phyloP scores from a whole-genome alignment of 495 filamentous ascomycete genomes.

The Hyaloscypha variabilis region DNA sequence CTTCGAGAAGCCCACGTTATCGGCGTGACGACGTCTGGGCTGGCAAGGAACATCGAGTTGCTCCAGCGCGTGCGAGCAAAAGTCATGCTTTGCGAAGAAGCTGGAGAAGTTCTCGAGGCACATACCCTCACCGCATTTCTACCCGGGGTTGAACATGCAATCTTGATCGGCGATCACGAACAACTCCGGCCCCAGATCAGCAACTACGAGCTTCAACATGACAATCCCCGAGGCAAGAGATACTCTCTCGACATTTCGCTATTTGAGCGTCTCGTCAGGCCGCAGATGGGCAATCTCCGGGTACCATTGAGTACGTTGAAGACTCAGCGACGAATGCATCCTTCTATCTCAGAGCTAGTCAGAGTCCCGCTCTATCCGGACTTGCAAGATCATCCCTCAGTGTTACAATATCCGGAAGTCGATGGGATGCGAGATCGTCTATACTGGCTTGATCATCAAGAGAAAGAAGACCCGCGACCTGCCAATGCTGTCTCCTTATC shows the following conservation, averaged over 20 bases:
- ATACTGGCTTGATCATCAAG: constrained; percentile 75
- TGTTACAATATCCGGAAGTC: constrained; percentile 59
- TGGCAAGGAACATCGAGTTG: no score
- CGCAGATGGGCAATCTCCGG: constrained; percentile 35
- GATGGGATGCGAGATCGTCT: constrained; percentile 65
- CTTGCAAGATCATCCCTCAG: constrained; percentile 58
- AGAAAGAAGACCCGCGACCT: constrained; percentile 29
- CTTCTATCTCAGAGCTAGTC: constrained; percentile 62
- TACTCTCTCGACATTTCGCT: constrained; percentile 62
- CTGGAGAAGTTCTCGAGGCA: constrained; percentile 74
- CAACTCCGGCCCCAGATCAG: no score
- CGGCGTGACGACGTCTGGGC: constrained; percentile 54
- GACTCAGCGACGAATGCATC: constrained; percentile 78
- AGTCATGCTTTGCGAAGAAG: constrained; percentile 77
- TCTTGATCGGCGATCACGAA: no score
- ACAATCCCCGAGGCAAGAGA: no score
- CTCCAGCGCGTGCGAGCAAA: constrained; percentile 55
- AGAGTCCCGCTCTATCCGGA: constrained; percentile 61
- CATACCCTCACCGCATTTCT: constrained; percentile 70
- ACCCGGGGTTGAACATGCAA: constrained; percentile 39
- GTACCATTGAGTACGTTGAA: constrained; percentile 62
- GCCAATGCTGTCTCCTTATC: no score
- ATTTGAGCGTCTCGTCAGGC: constrained; percentile 68
- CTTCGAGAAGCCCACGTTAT: constrained; percentile 64
- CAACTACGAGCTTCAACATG: no score